Conservation (phyloP, 2,329 filamentous ascomycete genomes). For the Sporothrix dimorphospora region DNA sequence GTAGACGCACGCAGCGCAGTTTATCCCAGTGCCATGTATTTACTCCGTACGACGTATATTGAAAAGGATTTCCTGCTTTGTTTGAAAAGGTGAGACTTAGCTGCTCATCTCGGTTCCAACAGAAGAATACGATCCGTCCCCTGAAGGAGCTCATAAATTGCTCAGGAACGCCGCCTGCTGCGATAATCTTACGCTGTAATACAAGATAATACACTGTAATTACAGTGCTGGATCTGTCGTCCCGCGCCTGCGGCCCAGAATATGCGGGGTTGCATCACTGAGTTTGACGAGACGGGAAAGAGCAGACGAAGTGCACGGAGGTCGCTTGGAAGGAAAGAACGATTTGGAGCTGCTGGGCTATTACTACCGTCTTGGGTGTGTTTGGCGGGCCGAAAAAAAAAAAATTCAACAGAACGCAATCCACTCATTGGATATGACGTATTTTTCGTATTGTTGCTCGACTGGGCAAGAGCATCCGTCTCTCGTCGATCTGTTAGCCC, state of each 20-base stretch:
- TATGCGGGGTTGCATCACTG: constrained; percentile 17
- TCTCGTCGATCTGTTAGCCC: neutral
- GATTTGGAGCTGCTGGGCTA: neutral
- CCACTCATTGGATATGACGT: constrained; percentile 14
- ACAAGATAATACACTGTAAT: neutral
- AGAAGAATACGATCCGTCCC: neutral
- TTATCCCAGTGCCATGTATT: neutral
- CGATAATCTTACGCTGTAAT: neutral
- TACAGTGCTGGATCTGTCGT: neutral
- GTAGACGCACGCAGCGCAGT: neutral
- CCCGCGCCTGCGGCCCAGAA: neutral
- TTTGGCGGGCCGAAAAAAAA: neutral
- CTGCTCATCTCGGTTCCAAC: neutral
- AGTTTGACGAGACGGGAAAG: neutral
- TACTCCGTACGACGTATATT: no score
- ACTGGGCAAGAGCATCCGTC: neutral
- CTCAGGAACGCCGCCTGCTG: neutral
- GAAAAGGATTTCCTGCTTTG: neutral
- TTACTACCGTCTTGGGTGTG: neutral
- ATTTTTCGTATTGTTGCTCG: neutral
- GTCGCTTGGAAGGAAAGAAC: neutral
- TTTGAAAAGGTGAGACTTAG: neutral
- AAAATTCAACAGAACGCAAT: neutral
- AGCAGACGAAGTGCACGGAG: neutral
- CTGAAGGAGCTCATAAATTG: neutral